Evolutionary conservation across 495 filamentous ascomycete genomes (phyloP).

Genomic region (Penicillium egyptiacum): DNA sequence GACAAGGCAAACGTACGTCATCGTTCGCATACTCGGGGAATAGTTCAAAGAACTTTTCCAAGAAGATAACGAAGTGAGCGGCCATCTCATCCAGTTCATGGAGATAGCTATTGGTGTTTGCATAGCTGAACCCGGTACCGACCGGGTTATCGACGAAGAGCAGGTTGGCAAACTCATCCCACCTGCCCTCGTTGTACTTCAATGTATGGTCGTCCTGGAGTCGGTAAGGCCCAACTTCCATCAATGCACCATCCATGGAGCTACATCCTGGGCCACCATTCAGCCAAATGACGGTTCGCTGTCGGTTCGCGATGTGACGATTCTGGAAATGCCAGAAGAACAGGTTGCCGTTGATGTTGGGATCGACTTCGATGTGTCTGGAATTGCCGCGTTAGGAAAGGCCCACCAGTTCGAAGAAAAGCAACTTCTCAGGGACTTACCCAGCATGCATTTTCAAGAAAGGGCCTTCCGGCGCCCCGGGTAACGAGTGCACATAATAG

Average conservation of each 20-base stretch:
- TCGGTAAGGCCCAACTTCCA: slow-evolving; percentile 95
- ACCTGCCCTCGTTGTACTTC: slow-evolving; percentile 82
- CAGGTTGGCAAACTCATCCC: slow-evolving; percentile 96
- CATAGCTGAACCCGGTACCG: slow-evolving; percentile 94
- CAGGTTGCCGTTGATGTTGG: slow-evolving; percentile 81
- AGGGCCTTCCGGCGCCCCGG: slow-evolving; percentile 79
- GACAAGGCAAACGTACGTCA: slow-evolving; percentile 64
- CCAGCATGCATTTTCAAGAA: slow-evolving; percentile 96
- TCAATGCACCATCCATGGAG: slow-evolving; percentile 93
- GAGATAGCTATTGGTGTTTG: slow-evolving; percentile 80
- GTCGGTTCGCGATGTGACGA: slow-evolving; percentile 86
- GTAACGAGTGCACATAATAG: slow-evolving; percentile 83
- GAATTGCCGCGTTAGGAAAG: slow-evolving; percentile 27
- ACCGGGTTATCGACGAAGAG: slow-evolving; percentile 97
- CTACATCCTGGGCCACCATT: slow-evolving; percentile 97
- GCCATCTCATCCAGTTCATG: slow-evolving; percentile 88
- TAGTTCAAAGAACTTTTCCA: slow-evolving; percentile 84
- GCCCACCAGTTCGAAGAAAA: neutral
- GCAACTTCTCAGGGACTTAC: slow-evolving; percentile 50
- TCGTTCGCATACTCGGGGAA: slow-evolving; percentile 93
- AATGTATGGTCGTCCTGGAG: slow-evolving; percentile 74
- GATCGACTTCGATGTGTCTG: slow-evolving; percentile 88
- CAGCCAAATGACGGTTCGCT: slow-evolving; percentile 93
- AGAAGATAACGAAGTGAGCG: slow-evolving; percentile 78
- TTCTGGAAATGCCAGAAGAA: slow-evolving; percentile 99